Conservation (phyloP, 495 filamentous ascomycete genomes). For the Evansstolkia leycettana region DNA sequence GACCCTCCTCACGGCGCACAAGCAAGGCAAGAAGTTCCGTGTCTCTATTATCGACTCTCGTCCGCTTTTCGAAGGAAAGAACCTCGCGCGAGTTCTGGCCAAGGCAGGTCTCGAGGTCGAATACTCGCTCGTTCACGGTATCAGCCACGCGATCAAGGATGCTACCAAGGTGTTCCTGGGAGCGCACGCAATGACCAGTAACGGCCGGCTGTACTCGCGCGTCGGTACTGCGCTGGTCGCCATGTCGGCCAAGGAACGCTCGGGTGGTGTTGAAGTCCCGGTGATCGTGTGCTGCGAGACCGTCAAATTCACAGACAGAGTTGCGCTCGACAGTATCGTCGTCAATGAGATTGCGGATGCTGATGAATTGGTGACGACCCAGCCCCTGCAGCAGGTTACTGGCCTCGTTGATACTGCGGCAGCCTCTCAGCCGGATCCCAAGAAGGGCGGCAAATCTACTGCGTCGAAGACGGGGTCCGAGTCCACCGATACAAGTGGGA, state of each 20-base stretch:
- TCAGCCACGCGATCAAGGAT: constrained; percentile 57
- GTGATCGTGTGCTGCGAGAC: constrained; percentile 90
- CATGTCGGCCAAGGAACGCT: constrained; percentile 64
- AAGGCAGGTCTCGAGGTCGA: constrained; percentile 59
- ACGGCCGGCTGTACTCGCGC: constrained; percentile 76
- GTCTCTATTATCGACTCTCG: constrained; percentile 79
- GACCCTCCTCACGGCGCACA: constrained; percentile 59
- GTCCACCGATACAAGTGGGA: constrained; percentile 8
- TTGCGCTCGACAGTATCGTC: constrained; percentile 82
- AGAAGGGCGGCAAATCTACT: constrained; percentile 25
- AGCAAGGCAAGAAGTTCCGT: constrained; percentile 57
- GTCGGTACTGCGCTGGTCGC: constrained; percentile 81
- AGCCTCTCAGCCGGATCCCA: constrained; percentile 14
- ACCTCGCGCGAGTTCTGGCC: constrained; percentile 54
- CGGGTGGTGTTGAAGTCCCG: constrained; percentile 47
- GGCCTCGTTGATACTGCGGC: constrained; percentile 20
- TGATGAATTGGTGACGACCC: constrained; percentile 42
- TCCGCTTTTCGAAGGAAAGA: constrained; percentile 69
- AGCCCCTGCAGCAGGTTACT: constrained; percentile 24
- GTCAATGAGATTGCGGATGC: constrained; percentile 77
- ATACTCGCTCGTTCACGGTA: constrained; percentile 67
- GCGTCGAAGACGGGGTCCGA: constrained; percentile 13
- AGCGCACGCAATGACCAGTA: constrained; percentile 81
- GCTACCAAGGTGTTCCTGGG: constrained; percentile 77
- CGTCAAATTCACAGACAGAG: constrained; percentile 88